phyloP scores from a whole-genome alignment of 495 filamentous ascomycete species.

The Pseudomonodictys pantanalensis region DNA sequence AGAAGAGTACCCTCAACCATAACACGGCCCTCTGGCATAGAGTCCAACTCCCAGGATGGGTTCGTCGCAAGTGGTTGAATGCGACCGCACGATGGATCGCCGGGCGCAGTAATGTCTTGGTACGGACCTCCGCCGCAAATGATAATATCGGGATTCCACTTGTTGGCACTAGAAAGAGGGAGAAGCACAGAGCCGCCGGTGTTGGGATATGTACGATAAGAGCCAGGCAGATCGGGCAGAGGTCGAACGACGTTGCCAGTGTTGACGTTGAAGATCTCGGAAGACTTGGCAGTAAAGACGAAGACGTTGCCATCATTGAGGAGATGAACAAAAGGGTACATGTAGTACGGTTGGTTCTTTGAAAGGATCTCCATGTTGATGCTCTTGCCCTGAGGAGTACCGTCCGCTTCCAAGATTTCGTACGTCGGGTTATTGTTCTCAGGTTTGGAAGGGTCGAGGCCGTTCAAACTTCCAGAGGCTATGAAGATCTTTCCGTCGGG shows the following conservation, averaged over 20 bases:
- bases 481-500: constrained; percentile 57
- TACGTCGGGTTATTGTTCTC: constrained; percentile 65
- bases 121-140: constrained; percentile 64
- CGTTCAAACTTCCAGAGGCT: constrained; percentile 60
- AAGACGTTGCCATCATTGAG: constrained; percentile 56
- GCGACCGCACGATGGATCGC: constrained; percentile 58
- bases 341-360: constrained; percentile 62
- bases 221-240: constrained; percentile 57
- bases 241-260: constrained; percentile 43
- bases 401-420: constrained; percentile 52
- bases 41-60: constrained; percentile 60
- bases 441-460: constrained; percentile 53
- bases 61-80: constrained; percentile 53
- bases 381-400: constrained; percentile 45
- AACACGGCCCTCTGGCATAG: constrained; percentile 59
- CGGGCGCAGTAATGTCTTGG: constrained; percentile 59
- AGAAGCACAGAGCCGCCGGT: constrained; percentile 60
- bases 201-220: constrained; percentile 63
- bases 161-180: constrained; percentile 51
- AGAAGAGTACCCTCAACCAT: constrained; percentile 62
- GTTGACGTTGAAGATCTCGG: constrained; percentile 54
- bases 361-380: constrained; percentile 51
- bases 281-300: constrained; percentile 55
- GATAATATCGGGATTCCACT: constrained; percentile 54
- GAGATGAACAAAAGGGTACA: constrained; percentile 64